Evolutionary conservation across 164 flowering plant genomes (phyloP), one percentile per base, ranked within the genome.

Genomic region (Piper betle): DNA sequence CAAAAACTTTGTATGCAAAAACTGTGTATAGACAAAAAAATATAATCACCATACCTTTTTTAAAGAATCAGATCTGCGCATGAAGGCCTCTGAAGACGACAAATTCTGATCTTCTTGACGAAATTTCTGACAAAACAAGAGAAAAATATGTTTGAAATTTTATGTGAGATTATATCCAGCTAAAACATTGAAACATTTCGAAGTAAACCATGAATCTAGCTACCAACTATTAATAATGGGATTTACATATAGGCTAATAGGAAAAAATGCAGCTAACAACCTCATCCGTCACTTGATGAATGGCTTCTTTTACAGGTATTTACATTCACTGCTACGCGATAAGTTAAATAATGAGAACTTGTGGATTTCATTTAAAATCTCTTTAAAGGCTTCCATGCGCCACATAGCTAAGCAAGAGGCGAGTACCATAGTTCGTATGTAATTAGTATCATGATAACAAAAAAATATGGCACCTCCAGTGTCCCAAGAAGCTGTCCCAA

Each of bases 401-500:
- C 11, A 0, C 9, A 2, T 46, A 46, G 15, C 50, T 46, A 46
- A 12, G 15, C 10, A 3, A 0, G 50, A 6, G 13, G 50, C 10
- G 3, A 3, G 15, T 12, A 46, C 15, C 10, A 46, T 15, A 46
- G 12, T 46, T 46, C 9, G 15, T 8, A 46, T 10, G 50, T 10
- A 2, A 46, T 8, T 46, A 10, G 50, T 5, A 46, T 46, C 2
- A 46, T 46, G 12, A 8, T 39, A 58, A 58, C 10, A 58, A 20
- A 15, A 57, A 12, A 57, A 19, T 55, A 5, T 38, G 60, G 70
- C 73, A 91, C 98, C 98, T 87, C 98, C 63, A 94, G 70, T 50
- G 99, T 94, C 20, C 99, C 99, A 65, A 94, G 70, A 65, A 94
- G 85, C 69, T 79, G 89, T 10, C 96, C 95, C 53, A 94, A 63